phyloP scores from a whole-genome alignment of 192 early-diverging fungal species.

The Backusella sp. region DNA sequence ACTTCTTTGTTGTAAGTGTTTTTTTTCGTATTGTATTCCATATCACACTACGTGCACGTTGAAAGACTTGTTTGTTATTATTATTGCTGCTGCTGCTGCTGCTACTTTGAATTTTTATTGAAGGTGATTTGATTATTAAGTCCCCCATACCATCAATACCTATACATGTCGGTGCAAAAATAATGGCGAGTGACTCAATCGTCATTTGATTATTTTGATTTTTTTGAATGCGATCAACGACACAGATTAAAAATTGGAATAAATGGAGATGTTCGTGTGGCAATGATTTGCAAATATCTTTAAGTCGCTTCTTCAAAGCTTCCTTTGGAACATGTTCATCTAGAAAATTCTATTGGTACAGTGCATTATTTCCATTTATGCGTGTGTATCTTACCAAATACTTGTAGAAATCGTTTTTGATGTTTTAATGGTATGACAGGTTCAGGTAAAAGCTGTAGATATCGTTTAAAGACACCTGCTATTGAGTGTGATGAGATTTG shows the following conservation, averaged over 20 bases:
- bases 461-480: constrained; percentile 5
- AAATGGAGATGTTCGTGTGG: constrained; percentile 12
- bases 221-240: background rate
- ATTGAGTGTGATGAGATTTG: background rate
- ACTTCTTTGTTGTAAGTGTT: background rate
- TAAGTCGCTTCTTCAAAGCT: background rate
- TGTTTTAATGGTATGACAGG: constrained; percentile 1
- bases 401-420: background rate
- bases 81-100: background rate
- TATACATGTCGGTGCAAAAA: constrained; percentile 14
- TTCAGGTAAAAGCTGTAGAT: constrained; percentile 9
- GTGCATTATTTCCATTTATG: background rate
- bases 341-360: background rate
- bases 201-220: constrained; percentile 16
- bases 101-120: background rate
- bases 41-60: background rate
- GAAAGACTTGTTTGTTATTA: background rate
- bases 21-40: constrained; percentile 5
- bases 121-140: background rate
- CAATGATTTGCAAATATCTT: background rate
- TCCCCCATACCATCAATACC: background rate
- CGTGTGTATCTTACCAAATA: background rate
- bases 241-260: constrained; percentile 1
- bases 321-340: constrained; percentile 1
- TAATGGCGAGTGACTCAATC: constrained; percentile 1